A percentile compares a stretch with the other conserved stretches of the same genome.
Conservation (phyloP, 495 filamentous ascomycete genomes). For the Neurospora hispaniola region DNA sequence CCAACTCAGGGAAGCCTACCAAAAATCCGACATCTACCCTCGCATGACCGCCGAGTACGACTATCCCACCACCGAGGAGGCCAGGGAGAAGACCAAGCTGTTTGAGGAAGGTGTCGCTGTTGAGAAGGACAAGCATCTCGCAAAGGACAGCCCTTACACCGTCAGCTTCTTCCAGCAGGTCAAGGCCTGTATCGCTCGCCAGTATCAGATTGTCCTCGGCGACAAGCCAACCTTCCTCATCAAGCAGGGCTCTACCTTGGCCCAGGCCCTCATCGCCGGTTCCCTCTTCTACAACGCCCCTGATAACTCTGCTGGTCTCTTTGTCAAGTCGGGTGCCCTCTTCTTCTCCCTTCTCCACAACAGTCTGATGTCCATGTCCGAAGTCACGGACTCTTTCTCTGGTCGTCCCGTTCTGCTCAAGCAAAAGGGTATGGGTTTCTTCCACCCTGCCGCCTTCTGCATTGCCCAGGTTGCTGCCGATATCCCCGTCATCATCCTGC, state of each 20-base stretch:
- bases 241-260: conserved; percentile 41
- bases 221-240: conserved; percentile 49
- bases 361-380: conserved; percentile 65
- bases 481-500: conserved; percentile 58
- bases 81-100: conserved; percentile 34
- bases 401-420: conserved; percentile 68
- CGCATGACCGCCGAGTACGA: conserved; percentile 37
- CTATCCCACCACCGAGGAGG: conserved; percentile 35
- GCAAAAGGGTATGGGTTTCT: conserved; percentile 74
- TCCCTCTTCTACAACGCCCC: conserved; percentile 65
- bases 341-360: conserved; percentile 79
- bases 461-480: conserved; percentile 72
- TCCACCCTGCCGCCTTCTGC: conserved; percentile 67
- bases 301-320: conserved; percentile 41
- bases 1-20: conserved; percentile 28
- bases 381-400: conserved; percentile 60
- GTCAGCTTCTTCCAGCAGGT: conserved; percentile 47
- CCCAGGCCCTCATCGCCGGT: conserved; percentile 67
- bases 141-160: conserved; percentile 39
- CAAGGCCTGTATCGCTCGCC: conserved; percentile 40
- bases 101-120: conserved; percentile 36
- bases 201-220: conserved; percentile 50
- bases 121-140: conserved; percentile 34
- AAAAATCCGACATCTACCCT: conserved; percentile 25
- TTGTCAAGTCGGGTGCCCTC: conserved; percentile 43